These are phyloP conservation scores for Micractinium sp. DNA, from an alignment of 139 green algal species.

Conservation along the genomic window DNA sequence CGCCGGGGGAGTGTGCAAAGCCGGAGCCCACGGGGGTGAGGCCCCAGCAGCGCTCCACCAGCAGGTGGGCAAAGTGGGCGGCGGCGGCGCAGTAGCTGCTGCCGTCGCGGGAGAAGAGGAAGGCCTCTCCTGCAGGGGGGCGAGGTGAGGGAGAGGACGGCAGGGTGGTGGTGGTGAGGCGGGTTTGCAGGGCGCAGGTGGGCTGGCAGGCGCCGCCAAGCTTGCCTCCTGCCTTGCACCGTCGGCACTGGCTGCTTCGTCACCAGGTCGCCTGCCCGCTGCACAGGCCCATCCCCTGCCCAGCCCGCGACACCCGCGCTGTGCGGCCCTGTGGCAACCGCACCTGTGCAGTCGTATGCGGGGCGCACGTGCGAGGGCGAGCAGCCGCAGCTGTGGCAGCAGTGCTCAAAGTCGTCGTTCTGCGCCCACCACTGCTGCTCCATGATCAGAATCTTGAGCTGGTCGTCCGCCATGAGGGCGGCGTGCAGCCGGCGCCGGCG, in stretches of 20 bases:
- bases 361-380: conserved; percentile 12
- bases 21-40: conserved; percentile 13
- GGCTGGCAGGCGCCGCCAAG: too few relatives aligned
- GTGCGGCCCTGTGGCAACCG: neutral
- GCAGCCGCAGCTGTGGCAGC: conserved; percentile 5
- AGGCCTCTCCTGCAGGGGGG: conserved; percentile 12
- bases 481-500: conserved; percentile 17
- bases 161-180: neutral
- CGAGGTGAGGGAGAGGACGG: neutral
- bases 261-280: neutral
- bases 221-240: too few relatives aligned
- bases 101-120: conserved; percentile 19
- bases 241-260: too few relatives aligned
- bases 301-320: too few relatives aligned
- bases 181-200: too few relatives aligned
- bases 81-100: conserved; percentile 9
- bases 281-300: neutral
- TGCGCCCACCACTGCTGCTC: conserved; percentile 37
- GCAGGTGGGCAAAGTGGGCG: conserved; percentile 28
- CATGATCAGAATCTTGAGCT: conserved; percentile 29
- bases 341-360: conserved; percentile 18
- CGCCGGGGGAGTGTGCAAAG: neutral
- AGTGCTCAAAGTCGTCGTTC: conserved; percentile 15
- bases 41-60: conserved; percentile 29
- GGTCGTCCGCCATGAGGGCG: conserved; percentile 21